A percentile compares a stretch with the other conserved stretches of the same genome.
Conservation (phyloP, 306 rosid species). For the Styphnolobium japonicum region DNA sequence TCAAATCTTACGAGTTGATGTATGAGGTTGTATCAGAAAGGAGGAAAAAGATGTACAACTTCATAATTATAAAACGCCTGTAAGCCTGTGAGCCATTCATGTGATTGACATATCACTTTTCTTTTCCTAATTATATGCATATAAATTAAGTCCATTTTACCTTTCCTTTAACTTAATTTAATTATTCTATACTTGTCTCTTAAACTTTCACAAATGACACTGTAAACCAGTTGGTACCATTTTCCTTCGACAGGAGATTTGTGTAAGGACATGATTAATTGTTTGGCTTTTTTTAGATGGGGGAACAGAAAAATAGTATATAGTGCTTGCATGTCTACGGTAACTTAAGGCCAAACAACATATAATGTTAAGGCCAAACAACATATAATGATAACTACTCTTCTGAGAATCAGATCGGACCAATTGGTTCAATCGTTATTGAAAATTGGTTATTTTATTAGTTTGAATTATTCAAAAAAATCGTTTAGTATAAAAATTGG, state of each 20-base stretch:
- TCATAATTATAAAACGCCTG: slow-evolving; percentile 21
- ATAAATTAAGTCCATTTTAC: slow-evolving; percentile 13
- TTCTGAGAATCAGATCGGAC: too few relatives aligned
- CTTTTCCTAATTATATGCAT: neutral
- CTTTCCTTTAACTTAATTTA: neutral
- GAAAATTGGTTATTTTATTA: too few relatives aligned
- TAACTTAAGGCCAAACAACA: neutral
- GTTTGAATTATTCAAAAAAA: too few relatives aligned
- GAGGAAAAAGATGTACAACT: neutral
- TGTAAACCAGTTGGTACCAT: neutral
- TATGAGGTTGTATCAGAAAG: neutral
- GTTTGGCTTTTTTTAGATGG: neutral
- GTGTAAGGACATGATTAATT: neutral
- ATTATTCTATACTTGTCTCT: neutral
- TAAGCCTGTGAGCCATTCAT: slow-evolving; percentile 25
- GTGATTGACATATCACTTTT: neutral
- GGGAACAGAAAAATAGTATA: neutral
- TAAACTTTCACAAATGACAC: neutral
- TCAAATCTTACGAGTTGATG: slow-evolving; percentile 7
- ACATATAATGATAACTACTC: too few relatives aligned
- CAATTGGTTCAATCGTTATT: too few relatives aligned
- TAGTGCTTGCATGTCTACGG: neutral
- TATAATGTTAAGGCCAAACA: too few relatives aligned
- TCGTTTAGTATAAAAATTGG: too few relatives aligned
- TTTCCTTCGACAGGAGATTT: neutral